Evolutionary conservation across 768 basidiomycete genomes (phyloP).

Genomic region (Mycena vitilis): DNA sequence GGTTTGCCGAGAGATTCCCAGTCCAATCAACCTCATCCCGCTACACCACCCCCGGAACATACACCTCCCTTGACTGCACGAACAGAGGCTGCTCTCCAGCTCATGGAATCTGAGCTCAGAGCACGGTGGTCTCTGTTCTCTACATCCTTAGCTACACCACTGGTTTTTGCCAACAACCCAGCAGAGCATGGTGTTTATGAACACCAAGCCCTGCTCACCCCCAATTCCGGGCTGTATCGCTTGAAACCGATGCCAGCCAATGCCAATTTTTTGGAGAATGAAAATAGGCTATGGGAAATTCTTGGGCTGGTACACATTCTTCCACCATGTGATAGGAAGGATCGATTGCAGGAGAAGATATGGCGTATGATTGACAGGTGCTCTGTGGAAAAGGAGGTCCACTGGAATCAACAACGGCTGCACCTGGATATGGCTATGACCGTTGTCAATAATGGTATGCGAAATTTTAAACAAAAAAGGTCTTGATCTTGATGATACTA

Average conservation of each 20-base stretch:
- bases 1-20: neutral
- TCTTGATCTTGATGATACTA: neutral
- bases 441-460: constrained; percentile 21
- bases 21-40: neutral
- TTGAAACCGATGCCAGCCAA: constrained; percentile 22
- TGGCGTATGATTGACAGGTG: constrained; percentile 3
- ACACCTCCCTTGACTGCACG: neutral
- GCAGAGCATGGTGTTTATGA: constrained; percentile 17
- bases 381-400: constrained; percentile 6
- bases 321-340: neutral
- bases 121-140: neutral
- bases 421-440: neutral
- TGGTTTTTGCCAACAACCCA: constrained; percentile 35
- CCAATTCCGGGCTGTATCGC: neutral
- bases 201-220: neutral
- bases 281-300: neutral
- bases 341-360: neutral
- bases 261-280: neutral
- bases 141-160: constrained; percentile 12
- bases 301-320: neutral
- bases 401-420: constrained; percentile 23
- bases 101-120: neutral
- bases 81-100: neutral
- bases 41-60: neutral
- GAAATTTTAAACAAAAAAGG: neutral